Percentiles rank a stretch among this genome's conserved stretches.
These are phyloP conservation scores for Suillus occidentalis DNA, from an alignment of 768 basidiomycete species.

Conservation along the genomic window DNA sequence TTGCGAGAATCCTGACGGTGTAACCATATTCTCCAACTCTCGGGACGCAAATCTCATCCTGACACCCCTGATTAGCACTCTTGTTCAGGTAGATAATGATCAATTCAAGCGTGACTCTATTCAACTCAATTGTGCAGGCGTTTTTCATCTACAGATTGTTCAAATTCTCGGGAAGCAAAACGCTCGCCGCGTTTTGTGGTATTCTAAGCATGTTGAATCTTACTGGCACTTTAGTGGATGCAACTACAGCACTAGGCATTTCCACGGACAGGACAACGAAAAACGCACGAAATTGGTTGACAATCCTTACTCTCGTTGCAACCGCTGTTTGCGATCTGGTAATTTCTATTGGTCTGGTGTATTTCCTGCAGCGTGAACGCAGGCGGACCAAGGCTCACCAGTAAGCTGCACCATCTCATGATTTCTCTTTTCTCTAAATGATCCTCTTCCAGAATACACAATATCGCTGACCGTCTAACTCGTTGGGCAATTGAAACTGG, in stretches of 20 bases:
- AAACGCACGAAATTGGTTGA: conserved; percentile 8
- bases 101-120: not conserved
- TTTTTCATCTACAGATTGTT: conserved; percentile 9
- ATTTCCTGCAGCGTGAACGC: conserved; percentile 7
- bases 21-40: conserved; percentile 11
- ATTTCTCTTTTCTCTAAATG: not conserved
- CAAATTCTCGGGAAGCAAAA: conserved; percentile 4
- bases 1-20: conserved; percentile 1
- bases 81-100: conserved; percentile 6
- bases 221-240: conserved; percentile 8
- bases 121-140: not conserved
- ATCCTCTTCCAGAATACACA: not conserved
- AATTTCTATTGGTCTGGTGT: conserved; percentile 7
- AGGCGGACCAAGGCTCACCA: not conserved
- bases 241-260: not conserved
- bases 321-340: conserved; percentile 9
- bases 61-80: conserved; percentile 9
- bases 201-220: conserved; percentile 5
- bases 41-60: conserved; percentile 7
- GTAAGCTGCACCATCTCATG: not conserved
- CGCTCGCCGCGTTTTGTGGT: not conserved
- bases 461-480: not conserved
- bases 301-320: conserved; percentile 8
- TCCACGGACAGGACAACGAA: not conserved
- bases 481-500: conserved; percentile 5